A percentile compares a stretch with the other conserved stretches of the same genome.
phyloP scores from a whole-genome alignment of 1,284 basidiomycete genomes.

The Pyrrhoderma lamaoense region DNA sequence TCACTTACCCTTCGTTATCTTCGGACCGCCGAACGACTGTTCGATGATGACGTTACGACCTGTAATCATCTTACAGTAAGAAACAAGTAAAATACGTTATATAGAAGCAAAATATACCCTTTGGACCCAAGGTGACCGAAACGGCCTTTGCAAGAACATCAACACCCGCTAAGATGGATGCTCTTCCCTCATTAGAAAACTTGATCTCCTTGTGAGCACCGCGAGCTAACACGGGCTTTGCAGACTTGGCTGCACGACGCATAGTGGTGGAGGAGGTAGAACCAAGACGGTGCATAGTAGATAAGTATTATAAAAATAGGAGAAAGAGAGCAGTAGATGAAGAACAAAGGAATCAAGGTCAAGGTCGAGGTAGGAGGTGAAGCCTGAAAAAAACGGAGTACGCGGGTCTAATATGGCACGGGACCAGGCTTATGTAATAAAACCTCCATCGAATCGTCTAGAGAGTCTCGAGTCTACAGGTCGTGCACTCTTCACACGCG shows the following conservation, averaged over 20 bases:
- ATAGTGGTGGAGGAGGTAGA: constrained; percentile 35
- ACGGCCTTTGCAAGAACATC: constrained; percentile 95
- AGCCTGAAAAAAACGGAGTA: too few relatives aligned
- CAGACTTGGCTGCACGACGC: constrained; percentile 39
- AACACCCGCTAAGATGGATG: constrained; percentile 91
- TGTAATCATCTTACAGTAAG: constrained; percentile 26
- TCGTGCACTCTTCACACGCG: too few relatives aligned
- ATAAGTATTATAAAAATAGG: not conserved
- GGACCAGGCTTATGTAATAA: too few relatives aligned
- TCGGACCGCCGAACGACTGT: constrained; percentile 94
- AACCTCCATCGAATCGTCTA: too few relatives aligned
- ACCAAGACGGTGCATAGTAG: constrained; percentile 17
- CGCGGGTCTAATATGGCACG: too few relatives aligned
- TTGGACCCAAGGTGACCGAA: constrained; percentile 92
- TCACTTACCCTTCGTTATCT: constrained; percentile 93
- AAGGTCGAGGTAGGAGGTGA: too few relatives aligned
- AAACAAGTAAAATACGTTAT: constrained; percentile 17
- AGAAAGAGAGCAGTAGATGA: not conserved
- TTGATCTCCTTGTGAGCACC: constrained; percentile 93
- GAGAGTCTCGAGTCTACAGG: too few relatives aligned
- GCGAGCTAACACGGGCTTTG: constrained; percentile 47
- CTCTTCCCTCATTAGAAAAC: constrained; percentile 94
- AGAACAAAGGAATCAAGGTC: not conserved
- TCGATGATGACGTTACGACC: constrained; percentile 99
- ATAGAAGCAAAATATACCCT: constrained; percentile 50